Evolutionary conservation across 2,329 filamentous ascomycete genomes (phyloP).

Genomic region (Furcasterigmium furcatum): DNA sequence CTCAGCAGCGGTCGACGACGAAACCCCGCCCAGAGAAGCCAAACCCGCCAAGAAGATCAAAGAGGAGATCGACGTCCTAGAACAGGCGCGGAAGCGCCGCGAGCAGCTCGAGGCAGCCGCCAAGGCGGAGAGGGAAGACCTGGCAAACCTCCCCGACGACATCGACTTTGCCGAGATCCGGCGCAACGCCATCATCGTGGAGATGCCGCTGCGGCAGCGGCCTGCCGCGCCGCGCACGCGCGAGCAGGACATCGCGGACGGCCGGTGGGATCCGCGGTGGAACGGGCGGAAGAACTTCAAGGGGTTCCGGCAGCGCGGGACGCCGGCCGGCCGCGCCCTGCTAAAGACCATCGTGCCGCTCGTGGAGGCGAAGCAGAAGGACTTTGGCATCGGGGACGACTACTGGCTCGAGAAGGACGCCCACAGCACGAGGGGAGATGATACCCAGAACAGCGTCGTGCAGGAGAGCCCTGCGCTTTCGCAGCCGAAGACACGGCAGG

Average conservation of each 20-base stretch:
- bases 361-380: conserved; percentile 67
- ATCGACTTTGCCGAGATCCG: conserved; percentile 73
- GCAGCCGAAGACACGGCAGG: neutral
- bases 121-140: conserved; percentile 49
- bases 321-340: conserved; percentile 34
- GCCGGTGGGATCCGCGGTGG: conserved; percentile 83
- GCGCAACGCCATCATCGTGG: conserved; percentile 72
- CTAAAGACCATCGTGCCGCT: conserved; percentile 64
- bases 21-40: conserved; percentile 9
- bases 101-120: conserved; percentile 65
- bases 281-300: conserved; percentile 97
- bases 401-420: conserved; percentile 65
- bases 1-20: conserved; percentile 11
- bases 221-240: conserved; percentile 18
- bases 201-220: conserved; percentile 60
- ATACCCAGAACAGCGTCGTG: conserved; percentile 12
- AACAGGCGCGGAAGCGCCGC: conserved; percentile 57
- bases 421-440: conserved; percentile 21
- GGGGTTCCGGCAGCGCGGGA: conserved; percentile 66
- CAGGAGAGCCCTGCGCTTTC: neutral
- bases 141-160: conserved; percentile 52
- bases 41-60: conserved; percentile 44
- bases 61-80: conserved; percentile 66
- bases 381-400: conserved; percentile 70
- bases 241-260: conserved; percentile 49